Base-by-base conservation (phyloP, 768 basidiomycete genomes). In the Rhizopogon sp. region DNA sequence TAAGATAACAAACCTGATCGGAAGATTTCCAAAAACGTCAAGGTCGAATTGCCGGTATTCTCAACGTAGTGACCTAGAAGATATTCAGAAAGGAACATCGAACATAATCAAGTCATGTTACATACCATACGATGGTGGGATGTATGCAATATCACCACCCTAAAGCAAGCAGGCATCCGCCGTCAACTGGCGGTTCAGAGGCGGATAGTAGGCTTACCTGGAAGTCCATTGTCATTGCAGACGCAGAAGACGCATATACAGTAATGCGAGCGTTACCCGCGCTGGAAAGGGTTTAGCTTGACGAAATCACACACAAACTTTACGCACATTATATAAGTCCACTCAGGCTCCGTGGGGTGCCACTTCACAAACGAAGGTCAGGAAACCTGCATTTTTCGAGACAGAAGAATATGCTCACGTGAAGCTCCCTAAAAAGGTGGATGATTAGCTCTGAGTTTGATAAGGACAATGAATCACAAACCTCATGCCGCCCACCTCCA, bases 401-500 rank as follows among this genome's bases (percentile, higher is more conserved):
- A 50, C 3, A 42, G 25, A 6, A 47, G 39, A 22, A 53, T 43
- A 14, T 35, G 64, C 75, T 66, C 57, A 77, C 75, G 50, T 79
- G 78, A 44, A 79, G 71, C 56, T 79, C 79, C 44, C 79, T 74
- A 17, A 42, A 46, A 4, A 40, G 6, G 9, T 22, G 39, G 41
- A 10, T 0, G 16, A 42, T 62, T 8, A 60, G 41, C 11, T 1
- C 52, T 6, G 8, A 16, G 1, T 8, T 39, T n/a, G 28, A 6
- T 11, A 25, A 6, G 25, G 52, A 5, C 20, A 43, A 16, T n/a
- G 40, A 46, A 20, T 29, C 14, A 66, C 71, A 16, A 44, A 81
- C 81, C 82, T 76, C 72, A 85, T 77, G 8, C 80, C 84, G n/a
- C 81, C 84, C 33, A 75, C 77, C 53, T 84, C 76, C 29, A 87